These are phyloP conservation scores for Somion occarium DNA, from an alignment of 1,284 basidiomycete species.

Conservation along the genomic window DNA sequence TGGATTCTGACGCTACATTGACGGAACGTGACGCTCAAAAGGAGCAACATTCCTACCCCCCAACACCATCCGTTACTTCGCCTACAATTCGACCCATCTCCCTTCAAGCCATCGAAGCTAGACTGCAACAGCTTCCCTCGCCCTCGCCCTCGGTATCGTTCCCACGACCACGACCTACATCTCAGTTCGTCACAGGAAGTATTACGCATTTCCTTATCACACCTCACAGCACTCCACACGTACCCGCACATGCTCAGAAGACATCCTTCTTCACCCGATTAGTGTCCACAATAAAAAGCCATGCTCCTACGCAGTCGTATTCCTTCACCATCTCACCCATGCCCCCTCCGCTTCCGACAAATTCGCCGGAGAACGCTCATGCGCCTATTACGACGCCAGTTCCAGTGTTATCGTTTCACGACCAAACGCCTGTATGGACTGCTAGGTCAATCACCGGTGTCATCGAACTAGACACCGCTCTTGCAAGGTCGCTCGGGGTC, in stretches of 20 bases:
- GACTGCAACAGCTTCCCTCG: slow-evolving; percentile 30
- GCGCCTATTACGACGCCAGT: slow-evolving; percentile 32
- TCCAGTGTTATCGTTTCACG: slow-evolving; percentile 56
- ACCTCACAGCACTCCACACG: slow-evolving; percentile 42
- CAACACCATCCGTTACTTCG: slow-evolving; percentile 43
- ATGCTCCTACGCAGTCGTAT: slow-evolving; percentile 53
- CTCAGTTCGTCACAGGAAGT: slow-evolving; percentile 32
- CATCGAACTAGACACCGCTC: slow-evolving; percentile 55
- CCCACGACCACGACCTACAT: slow-evolving; percentile 34
- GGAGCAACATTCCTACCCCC: slow-evolving; percentile 58
- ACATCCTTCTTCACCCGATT: slow-evolving; percentile 53
- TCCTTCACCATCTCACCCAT: slow-evolving; percentile 60
- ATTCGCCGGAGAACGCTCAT: not conserved
- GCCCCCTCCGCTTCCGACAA: slow-evolving; percentile 19
- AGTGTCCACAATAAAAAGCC: slow-evolving; percentile 49
- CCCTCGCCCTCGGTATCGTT: slow-evolving; percentile 37
- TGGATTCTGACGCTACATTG: slow-evolving; percentile 28
- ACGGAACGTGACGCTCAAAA: slow-evolving; percentile 25
- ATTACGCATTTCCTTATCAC: slow-evolving; percentile 60
- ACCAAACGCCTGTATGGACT: slow-evolving; percentile 62
- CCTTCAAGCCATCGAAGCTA: slow-evolving; percentile 13
- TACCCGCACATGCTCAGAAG: slow-evolving; percentile 27
- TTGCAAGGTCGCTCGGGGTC: slow-evolving; percentile 59
- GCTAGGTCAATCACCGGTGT: slow-evolving; percentile 53
- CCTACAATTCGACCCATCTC: slow-evolving; percentile 1